These are phyloP conservation scores for Biscogniauxia marginata DNA, from an alignment of 2,329 filamentous ascomycete species.

Conservation along the genomic window DNA sequence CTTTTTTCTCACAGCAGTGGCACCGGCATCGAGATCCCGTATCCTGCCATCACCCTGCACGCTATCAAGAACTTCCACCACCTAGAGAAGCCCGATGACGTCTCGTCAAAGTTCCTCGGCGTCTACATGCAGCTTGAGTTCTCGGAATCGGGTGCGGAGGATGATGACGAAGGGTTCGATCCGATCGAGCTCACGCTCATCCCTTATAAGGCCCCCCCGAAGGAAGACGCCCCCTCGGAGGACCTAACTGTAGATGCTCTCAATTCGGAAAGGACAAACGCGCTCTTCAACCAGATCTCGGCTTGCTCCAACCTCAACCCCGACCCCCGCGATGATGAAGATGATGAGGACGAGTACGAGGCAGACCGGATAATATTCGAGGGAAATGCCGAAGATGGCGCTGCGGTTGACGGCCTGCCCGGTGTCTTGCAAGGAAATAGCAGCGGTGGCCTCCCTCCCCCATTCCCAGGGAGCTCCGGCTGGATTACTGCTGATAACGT, in stretches of 20 bases:
- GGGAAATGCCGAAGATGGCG: constrained; percentile 45
- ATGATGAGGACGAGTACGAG: constrained; percentile 51
- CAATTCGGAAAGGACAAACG: constrained; percentile 36
- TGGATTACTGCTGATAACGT: constrained; percentile 95
- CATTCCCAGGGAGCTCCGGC: constrained; percentile 70
- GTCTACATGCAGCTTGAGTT: constrained; percentile 70
- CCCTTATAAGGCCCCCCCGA: constrained; percentile 40
- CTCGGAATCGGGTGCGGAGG: constrained; percentile 54
- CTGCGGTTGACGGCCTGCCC: constrained; percentile 52
- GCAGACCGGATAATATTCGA: constrained; percentile 57
- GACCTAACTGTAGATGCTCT: constrained; percentile 26
- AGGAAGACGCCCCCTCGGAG: constrained; percentile 30
- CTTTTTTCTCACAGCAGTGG: constrained; percentile 60
- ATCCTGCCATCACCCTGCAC: constrained; percentile 73
- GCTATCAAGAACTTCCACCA: constrained; percentile 61
- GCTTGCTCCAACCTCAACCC: constrained; percentile 75
- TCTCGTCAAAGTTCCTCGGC: constrained; percentile 41
- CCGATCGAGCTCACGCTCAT: constrained; percentile 68
- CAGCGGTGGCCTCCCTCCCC: constrained; percentile 58
- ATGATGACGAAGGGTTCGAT: constrained; percentile 66
- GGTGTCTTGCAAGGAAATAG: constrained; percentile 51
- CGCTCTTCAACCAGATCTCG: constrained; percentile 68
- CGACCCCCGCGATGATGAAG: constrained; percentile 60
- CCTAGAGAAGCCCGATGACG: constrained; percentile 36
- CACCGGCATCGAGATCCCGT: constrained; percentile 67